Base-by-base conservation (phyloP, 805 yeast species). In the Torulaspora microellipsoides region DNA sequence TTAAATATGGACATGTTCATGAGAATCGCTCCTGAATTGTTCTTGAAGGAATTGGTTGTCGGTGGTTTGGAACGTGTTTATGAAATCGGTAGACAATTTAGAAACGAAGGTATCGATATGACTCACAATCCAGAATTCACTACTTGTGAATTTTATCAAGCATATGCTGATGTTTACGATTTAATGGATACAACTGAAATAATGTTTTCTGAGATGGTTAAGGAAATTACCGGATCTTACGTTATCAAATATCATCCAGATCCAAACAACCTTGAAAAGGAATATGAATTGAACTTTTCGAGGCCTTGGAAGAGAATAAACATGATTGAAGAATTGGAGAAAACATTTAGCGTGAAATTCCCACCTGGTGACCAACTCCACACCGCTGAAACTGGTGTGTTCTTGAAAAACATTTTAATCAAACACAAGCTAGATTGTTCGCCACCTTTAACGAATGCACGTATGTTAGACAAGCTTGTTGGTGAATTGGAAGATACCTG, bases 121-220 rank as follows among this genome's bases (percentile, higher is more conserved):
- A 91, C 97, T 52, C 99, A 91, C 71, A 91, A 91, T 78, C 98
- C 98, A 45, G 99, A 91, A 74, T 91, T 91, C 73, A 91, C 98
- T 60, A 90, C 98, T 48, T 91, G 98, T 78, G 99, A 91, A 73
- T 91, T 91, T 71, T 91, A 91, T 70, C 91, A 89, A 76, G 97
- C 98, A 34, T 91, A 87, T 60, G 97, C 97, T 47, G 97, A 91
- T 70, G 95, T 90, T 40, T 87, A 87, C 65, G 97, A 93, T 66
- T 77, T 91, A 61, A 91, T 91, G 96, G 76, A 72, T 39, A 83
- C 79, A 83, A 91, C 98, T 51, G 99, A 91, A 72, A 65, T 85
- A 58, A 74, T 91, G 73, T 83, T 93, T 71, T 85, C 95, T 36
- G 98, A 89, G 73, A 90, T 91, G 97, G 99, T 91, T 59, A 93